phyloP scores from a whole-genome alignment of 352 stramenopile genomes.

The Pythium oligandrum region DNA sequence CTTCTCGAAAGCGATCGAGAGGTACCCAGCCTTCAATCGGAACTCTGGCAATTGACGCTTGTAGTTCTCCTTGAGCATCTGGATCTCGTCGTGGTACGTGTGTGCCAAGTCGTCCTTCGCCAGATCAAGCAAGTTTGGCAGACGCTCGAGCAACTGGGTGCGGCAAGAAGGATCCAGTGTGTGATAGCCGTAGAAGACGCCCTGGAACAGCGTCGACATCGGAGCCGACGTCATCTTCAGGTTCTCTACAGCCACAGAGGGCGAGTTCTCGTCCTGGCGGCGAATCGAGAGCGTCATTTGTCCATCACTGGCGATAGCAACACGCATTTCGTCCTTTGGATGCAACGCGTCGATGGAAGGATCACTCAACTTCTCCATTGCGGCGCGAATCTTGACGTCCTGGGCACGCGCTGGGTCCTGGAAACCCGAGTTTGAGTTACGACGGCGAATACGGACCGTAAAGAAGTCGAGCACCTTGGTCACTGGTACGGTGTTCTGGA shows the following conservation, averaged over 20 bases:
- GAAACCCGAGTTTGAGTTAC: slow-evolving; percentile 8
- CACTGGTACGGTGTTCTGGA: slow-evolving; percentile 33
- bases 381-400: slow-evolving; percentile 3
- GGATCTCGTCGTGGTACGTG: slow-evolving; percentile 83
- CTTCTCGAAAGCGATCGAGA: slow-evolving; percentile 76
- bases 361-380: slow-evolving; percentile 28
- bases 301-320: slow-evolving; percentile 39
- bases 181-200: slow-evolving; percentile 73
- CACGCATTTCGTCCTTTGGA: slow-evolving; percentile 46
- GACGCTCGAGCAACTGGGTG: slow-evolving; percentile 58
- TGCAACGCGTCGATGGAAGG: slow-evolving; percentile 23
- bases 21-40: slow-evolving; percentile 75
- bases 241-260: slow-evolving; percentile 12
- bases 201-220: slow-evolving; percentile 60
- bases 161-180: slow-evolving; percentile 49
- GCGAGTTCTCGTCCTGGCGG: slow-evolving; percentile 1
- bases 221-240: slow-evolving; percentile 33
- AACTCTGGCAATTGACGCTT: slow-evolving; percentile 75
- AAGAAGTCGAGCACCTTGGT: slow-evolving; percentile 50
- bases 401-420: slow-evolving; percentile 4
- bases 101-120: slow-evolving; percentile 75
- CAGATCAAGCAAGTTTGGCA: slow-evolving; percentile 64
- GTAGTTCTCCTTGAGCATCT: slow-evolving; percentile 79
- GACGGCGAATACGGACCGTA: slow-evolving; percentile 31
- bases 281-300: slow-evolving; percentile 41